Evolutionary conservation across 2,329 filamentous ascomycete genomes (phyloP).

Genomic region (Alternaria ethzedia): DNA sequence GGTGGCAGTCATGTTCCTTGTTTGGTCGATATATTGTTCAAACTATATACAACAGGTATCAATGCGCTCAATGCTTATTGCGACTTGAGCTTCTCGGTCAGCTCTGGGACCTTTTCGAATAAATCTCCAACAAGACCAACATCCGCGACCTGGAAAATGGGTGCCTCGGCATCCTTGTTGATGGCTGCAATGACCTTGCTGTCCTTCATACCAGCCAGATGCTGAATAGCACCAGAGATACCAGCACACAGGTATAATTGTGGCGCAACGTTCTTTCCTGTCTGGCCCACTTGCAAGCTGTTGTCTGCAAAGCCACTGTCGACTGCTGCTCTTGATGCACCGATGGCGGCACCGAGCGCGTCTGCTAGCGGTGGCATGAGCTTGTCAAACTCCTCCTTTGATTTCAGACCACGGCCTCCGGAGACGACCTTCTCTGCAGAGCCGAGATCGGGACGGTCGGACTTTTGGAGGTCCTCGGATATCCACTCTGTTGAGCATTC

Average conservation of each 20-base stretch:
- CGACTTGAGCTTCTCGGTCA: conserved; percentile 89
- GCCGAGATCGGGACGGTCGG: conserved; percentile 89
- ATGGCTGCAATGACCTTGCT: conserved; percentile 99
- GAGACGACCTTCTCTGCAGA: conserved; percentile 92
- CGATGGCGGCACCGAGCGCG: conserved; percentile 91
- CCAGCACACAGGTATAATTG: conserved; percentile 94
- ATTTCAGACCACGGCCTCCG: conserved; percentile 92
- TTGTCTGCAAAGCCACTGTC: conserved; percentile 98
- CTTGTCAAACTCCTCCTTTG: conserved; percentile 95
- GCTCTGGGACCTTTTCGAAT: conserved; percentile 92
- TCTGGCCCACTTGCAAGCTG: conserved; percentile 97
- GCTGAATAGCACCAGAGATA: conserved; percentile 97
- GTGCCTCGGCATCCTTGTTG: conserved; percentile 96
- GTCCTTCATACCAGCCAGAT: conserved; percentile 99
- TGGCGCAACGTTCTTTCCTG: conserved; percentile 96
- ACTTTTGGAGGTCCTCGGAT: conserved; percentile 90
- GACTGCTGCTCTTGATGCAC: conserved; percentile 91
- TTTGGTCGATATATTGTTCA: neutral
- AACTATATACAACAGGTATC: conserved; percentile 19
- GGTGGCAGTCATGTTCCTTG: neutral
- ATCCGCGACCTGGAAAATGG: conserved; percentile 98
- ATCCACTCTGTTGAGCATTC: conserved; percentile 83
- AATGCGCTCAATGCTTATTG: conserved; percentile 24
- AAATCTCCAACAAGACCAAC: conserved; percentile 90
- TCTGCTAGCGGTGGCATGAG: conserved; percentile 93